phyloP scores from a whole-genome alignment of 169 alveolate genomes.

The Cryptosporidium canis region DNA sequence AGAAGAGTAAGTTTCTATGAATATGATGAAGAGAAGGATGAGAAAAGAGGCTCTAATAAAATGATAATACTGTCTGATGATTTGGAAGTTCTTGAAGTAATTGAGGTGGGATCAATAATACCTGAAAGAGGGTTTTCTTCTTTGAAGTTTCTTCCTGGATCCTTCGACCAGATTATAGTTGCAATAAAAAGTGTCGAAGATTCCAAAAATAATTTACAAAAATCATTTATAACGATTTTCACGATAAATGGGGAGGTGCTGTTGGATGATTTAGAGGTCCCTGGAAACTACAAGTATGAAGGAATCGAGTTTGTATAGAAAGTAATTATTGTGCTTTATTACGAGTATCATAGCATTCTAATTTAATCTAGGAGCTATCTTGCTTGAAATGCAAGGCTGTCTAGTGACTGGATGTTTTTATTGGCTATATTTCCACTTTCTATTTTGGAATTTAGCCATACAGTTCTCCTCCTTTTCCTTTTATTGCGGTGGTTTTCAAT shows the following conservation, averaged over 20 bases:
- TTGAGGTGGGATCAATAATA: slow-evolving; percentile 15
- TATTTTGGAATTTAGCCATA: slow-evolving; percentile 25
- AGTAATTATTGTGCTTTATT: neutral
- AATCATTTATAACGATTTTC: slow-evolving; percentile 38
- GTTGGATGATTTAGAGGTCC: slow-evolving; percentile 23
- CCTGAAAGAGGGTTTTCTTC: slow-evolving; percentile 76
- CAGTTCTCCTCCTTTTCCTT: slow-evolving; percentile 48
- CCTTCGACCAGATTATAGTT: slow-evolving; percentile 71
- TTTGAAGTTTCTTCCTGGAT: slow-evolving; percentile 75
- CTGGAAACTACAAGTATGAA: slow-evolving; percentile 56
- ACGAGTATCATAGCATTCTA: neutral
- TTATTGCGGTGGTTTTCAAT: neutral
- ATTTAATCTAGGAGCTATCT: neutral
- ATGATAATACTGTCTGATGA: slow-evolving; percentile 48
- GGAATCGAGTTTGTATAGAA: slow-evolving; percentile 58
- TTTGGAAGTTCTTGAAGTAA: slow-evolving; percentile 34
- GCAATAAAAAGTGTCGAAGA: slow-evolving; percentile 59
- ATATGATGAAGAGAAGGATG: slow-evolving; percentile 74
- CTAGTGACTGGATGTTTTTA: neutral
- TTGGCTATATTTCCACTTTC: neutral
- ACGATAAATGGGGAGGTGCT: slow-evolving; percentile 32
- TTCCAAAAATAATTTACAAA: slow-evolving; percentile 14
- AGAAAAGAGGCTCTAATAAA: slow-evolving; percentile 52
- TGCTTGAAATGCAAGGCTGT: slow-evolving; percentile 10
- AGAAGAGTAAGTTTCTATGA: slow-evolving; percentile 73